Conservation (phyloP, 805 yeast genomes). For the Starmerella kuoi region DNA sequence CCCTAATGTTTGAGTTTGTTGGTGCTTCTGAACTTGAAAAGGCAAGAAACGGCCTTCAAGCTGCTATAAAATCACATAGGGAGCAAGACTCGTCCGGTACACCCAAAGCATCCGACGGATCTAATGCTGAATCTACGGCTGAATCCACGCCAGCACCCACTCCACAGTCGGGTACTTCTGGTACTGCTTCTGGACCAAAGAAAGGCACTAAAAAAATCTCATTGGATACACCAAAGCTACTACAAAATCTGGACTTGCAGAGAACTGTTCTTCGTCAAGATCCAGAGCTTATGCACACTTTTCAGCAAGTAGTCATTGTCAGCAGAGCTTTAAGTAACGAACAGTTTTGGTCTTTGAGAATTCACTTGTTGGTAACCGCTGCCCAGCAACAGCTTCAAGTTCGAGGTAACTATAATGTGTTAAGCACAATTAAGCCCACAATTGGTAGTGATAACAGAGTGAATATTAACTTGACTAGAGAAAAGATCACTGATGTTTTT, state of each 20-base stretch:
- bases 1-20: constrained; percentile 48
- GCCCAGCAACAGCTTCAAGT: constrained; percentile 78
- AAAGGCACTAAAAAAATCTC: constrained; percentile 25
- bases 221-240: constrained; percentile 44
- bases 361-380: constrained; percentile 68
- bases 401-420: constrained; percentile 84
- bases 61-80: constrained; percentile 30
- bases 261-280: constrained; percentile 63
- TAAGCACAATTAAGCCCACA: constrained; percentile 86
- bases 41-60: constrained; percentile 22
- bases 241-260: constrained; percentile 65
- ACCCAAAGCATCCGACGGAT: constrained; percentile 36
- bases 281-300: constrained; percentile 54
- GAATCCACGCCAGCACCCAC: constrained; percentile 6
- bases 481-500: constrained; percentile 77
- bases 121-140: constrained; percentile 32
- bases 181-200: not conserved
- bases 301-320: constrained; percentile 81
- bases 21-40: constrained; percentile 64
- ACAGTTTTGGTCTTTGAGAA: constrained; percentile 77
- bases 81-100: constrained; percentile 37
- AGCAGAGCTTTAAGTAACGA: constrained; percentile 53
- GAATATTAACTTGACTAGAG: constrained; percentile 82
- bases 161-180: not conserved
- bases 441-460: constrained; percentile 89